Base-by-base conservation (phyloP, 1,284 basidiomycete genomes). In the Leccinum griseonigrum region DNA sequence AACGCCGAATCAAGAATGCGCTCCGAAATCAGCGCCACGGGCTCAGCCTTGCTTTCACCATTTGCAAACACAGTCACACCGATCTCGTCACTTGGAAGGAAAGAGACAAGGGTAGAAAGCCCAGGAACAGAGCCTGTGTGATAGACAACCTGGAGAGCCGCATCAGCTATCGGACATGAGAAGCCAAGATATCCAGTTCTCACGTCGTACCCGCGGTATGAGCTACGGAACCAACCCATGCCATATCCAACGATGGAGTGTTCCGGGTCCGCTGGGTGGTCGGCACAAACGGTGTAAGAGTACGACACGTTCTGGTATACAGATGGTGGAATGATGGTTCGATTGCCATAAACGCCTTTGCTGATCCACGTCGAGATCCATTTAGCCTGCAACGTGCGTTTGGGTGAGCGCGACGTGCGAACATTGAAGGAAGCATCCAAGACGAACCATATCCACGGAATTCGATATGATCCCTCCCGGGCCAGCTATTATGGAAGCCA, bases 401-500 rank as follows among this genome's bases (percentile, higher is more conserved):
- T n/a, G 43, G 22, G 16, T 34, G 5, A 52, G 29, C 5, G 13
- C 31, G 56, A 7, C 6, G 51, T 18, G 16, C n/a, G 31, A 18
- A 58, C 9, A 34, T 54, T 9, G 22, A 32, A 31, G 40, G 9
- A 14, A 16, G 13, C 1, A 46, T 16, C 51, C 14, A 32, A 34
- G 5, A 63, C 74, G 4, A 10, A 76, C 76, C 75, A 79, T 71
- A 40, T 79, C 78, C n/a, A 69, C 59, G 0, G 68, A 69, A 22
- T 63, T 75, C 9, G 75, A 73, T 46, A 75, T 74, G 13, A 79
- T 51, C 2, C 76, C 78, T 16, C 76, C 77, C 1, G 77, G 60
- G 6, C 77, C 78, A 1, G 74, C 74, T 28, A 65, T 69, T 31
- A 69, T n/a, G 0, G 67, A 55, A 2, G 57, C 61, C 1, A 54